Evolutionary conservation across 164 flowering plant genomes (phyloP).

Genomic region (Annona cherimola): DNA sequence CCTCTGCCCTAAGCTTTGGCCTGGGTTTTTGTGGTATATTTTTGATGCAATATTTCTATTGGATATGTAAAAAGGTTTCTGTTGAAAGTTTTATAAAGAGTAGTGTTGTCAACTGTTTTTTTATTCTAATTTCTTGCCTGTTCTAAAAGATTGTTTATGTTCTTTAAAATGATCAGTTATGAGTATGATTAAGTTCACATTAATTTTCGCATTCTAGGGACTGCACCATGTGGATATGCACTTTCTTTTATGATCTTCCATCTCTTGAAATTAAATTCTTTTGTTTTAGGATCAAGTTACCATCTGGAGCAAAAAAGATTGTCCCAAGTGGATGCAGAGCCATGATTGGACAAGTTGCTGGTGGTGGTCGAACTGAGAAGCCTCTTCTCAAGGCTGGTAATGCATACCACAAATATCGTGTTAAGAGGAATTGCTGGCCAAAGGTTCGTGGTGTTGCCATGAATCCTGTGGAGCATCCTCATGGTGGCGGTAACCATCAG

Average conservation of each 20-base stretch:
- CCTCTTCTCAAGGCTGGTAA: constrained; percentile 20
- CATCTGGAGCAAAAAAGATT: constrained; percentile 41
- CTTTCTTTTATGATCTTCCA: background rate
- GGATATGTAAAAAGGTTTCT: too few relatives aligned
- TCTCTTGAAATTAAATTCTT: background rate
- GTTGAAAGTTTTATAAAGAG: too few relatives aligned
- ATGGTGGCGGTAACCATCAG: constrained; percentile 22
- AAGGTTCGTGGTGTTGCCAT: constrained; percentile 24
- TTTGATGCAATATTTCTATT: too few relatives aligned
- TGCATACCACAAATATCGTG: constrained; percentile 20
- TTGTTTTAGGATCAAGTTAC: constrained; percentile 15
- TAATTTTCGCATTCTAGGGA: too few relatives aligned
- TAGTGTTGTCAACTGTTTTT: too few relatives aligned
- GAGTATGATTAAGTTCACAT: too few relatives aligned
- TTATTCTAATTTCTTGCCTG: too few relatives aligned
- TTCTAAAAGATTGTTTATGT: too few relatives aligned
- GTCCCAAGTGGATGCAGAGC: constrained; percentile 22
- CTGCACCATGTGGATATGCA: background rate
- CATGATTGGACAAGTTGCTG: constrained; percentile 22
- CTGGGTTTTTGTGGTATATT: too few relatives aligned
- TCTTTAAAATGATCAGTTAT: too few relatives aligned
- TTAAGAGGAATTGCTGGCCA: constrained; percentile 24
- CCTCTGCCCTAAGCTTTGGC: too few relatives aligned
- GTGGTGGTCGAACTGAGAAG: constrained; percentile 22
- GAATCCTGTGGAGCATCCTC: constrained; percentile 22